Evolutionary conservation across 331 rosid genomes (phyloP).

Genomic region (Rhamnella rubrinervis): DNA sequence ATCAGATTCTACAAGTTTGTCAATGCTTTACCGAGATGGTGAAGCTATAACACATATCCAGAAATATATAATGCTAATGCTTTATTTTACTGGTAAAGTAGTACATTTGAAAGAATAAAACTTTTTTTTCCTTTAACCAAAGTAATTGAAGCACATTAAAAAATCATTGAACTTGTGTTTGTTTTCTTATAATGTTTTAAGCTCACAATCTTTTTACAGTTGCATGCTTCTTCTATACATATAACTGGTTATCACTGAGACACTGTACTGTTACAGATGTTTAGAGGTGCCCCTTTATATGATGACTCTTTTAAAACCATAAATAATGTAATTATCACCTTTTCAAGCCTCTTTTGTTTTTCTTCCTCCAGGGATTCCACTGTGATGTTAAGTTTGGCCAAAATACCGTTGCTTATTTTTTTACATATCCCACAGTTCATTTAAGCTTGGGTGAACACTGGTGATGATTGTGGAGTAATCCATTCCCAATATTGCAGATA

Average conservation of each 20-base stretch:
- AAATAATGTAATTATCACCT: slow-evolving; percentile 45
- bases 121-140: no score
- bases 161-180: slow-evolving; percentile 7
- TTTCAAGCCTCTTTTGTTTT: slow-evolving; percentile 76
- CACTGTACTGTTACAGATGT: not conserved
- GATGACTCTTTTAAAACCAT: not conserved
- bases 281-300: slow-evolving; percentile 9
- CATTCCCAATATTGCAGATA: slow-evolving; percentile 81
- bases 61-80: slow-evolving; percentile 10
- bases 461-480: slow-evolving; percentile 69
- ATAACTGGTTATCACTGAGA: not conserved
- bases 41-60: slow-evolving; percentile 58
- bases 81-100: not conserved
- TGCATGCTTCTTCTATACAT: not conserved
- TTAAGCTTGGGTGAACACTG: slow-evolving; percentile 84
- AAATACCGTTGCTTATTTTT: slow-evolving; percentile 64
- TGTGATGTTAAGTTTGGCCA: slow-evolving; percentile 64
- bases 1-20: slow-evolving; percentile 83
- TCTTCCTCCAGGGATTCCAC: slow-evolving; percentile 81
- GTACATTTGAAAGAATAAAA: not conserved
- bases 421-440: slow-evolving; percentile 66
- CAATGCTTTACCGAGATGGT: slow-evolving; percentile 77
- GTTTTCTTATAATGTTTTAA: not conserved
- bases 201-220: not conserved
- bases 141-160: no score